Evolutionary conservation across 257 asterid genomes (phyloP).

Genomic region (Nicotiana paniculata): DNA sequence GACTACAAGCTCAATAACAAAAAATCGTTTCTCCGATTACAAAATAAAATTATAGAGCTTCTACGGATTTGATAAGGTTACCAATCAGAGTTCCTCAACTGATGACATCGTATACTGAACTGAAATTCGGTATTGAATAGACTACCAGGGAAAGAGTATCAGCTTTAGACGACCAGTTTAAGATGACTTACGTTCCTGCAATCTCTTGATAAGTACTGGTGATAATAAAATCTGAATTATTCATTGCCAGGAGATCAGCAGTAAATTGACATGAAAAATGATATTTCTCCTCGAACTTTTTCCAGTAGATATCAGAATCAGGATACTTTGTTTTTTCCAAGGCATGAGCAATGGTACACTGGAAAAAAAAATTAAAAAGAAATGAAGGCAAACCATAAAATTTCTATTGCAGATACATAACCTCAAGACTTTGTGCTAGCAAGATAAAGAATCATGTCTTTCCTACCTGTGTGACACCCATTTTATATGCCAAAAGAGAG

Average conservation of each 20-base stretch:
- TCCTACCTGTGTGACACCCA: slow-evolving; percentile 90
- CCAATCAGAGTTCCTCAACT: neutral
- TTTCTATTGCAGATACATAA: neutral
- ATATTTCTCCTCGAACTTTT: slow-evolving; percentile 77
- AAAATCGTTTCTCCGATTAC: neutral
- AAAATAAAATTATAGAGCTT: neutral
- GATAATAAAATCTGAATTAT: slow-evolving; percentile 85
- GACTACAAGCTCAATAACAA: neutral
- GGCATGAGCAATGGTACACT: slow-evolving; percentile 99
- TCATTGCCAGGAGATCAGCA: slow-evolving; percentile 95
- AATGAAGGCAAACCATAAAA: neutral
- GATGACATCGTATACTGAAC: neutral
- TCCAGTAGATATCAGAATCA: slow-evolving; percentile 94
- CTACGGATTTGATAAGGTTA: neutral
- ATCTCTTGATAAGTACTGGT: slow-evolving; percentile 98
- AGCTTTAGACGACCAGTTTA: neutral
- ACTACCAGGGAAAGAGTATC: neutral
- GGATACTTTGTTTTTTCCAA: slow-evolving; percentile 98
- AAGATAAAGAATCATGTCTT: neutral
- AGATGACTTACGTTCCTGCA: slow-evolving; percentile 84
- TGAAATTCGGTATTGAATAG: neutral
- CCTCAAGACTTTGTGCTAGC: neutral
- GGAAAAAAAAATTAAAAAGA: neutral
- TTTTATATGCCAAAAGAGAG: slow-evolving; percentile 70
- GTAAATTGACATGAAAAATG: slow-evolving; percentile 97